Conservation (phyloP, 352 stramenopile species). For the Globisporangium sylvaticum region DNA sequence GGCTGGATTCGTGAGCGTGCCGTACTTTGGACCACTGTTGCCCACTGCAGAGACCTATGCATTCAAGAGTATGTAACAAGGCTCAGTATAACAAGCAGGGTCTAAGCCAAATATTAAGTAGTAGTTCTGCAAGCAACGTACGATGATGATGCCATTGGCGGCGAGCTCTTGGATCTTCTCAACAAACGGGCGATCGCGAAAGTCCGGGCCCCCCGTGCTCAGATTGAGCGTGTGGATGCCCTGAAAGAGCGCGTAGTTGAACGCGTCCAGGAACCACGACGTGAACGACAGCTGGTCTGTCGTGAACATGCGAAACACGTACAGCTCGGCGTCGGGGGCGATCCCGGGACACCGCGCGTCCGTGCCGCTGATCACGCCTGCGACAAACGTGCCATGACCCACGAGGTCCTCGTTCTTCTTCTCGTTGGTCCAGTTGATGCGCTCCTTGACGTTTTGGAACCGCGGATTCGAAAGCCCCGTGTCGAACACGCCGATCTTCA, state of each 20-base stretch:
- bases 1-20: constrained; percentile 79
- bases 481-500: constrained; percentile 87
- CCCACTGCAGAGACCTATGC: constrained; percentile 71
- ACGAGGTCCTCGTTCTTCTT: constrained; percentile 64
- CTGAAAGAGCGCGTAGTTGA: constrained; percentile 86
- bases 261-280: constrained; percentile 88
- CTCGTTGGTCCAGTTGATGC: constrained; percentile 88
- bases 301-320: constrained; percentile 86
- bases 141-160: constrained; percentile 75
- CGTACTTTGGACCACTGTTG: constrained; percentile 83
- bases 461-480: constrained; percentile 60
- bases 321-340: constrained; percentile 71
- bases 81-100: neutral
- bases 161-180: constrained; percentile 84
- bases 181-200: constrained; percentile 83
- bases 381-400: constrained; percentile 85
- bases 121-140: constrained; percentile 16
- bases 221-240: constrained; percentile 83
- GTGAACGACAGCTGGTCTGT: constrained; percentile 85
- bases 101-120: neutral
- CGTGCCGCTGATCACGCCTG: constrained; percentile 59
- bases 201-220: constrained; percentile 81
- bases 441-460: constrained; percentile 62
- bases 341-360: constrained; percentile 68
- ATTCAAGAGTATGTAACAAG: neutral